phyloP scores from a whole-genome alignment of 2,329 filamentous ascomycete species.

The Emericellopsis cladophorae region DNA sequence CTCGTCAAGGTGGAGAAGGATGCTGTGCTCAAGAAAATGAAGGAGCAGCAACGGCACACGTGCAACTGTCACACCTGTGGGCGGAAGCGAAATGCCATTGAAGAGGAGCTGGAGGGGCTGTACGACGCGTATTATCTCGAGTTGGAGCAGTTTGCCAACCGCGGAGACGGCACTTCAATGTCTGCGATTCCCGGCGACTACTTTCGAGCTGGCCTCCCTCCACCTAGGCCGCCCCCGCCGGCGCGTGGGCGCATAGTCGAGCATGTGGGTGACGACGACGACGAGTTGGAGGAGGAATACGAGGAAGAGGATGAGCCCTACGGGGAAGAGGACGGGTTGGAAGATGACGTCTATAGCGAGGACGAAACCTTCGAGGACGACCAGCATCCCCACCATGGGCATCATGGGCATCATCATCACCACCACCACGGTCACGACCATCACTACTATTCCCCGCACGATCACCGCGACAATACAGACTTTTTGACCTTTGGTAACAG shows the following conservation, averaged over 20 bases:
- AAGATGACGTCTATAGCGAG: slow-evolving; percentile 25
- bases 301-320: slow-evolving; percentile 47
- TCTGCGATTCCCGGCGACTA: too few species aligned
- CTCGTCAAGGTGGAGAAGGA: slow-evolving; percentile 98
- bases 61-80: slow-evolving; percentile 97
- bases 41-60: slow-evolving; percentile 98
- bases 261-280: slow-evolving; percentile 43
- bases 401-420: too few species aligned
- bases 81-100: slow-evolving; percentile 89
- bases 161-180: slow-evolving; percentile 52
- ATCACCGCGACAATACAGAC: slow-evolving; percentile 57
- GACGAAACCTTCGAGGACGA: slow-evolving; percentile 46
- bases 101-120: slow-evolving; percentile 92
- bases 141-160: slow-evolving; percentile 91
- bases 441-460: slow-evolving; percentile 23
- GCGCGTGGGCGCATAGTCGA: slow-evolving; percentile 63
- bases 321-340: slow-evolving; percentile 42
- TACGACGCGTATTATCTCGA: slow-evolving; percentile 99
- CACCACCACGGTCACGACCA: slow-evolving; percentile 19
- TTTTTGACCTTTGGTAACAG: slow-evolving; percentile 98
- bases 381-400: neutral
- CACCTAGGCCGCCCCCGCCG: slow-evolving; percentile 49
- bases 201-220: slow-evolving; percentile 13
- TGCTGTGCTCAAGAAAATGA: slow-evolving; percentile 97
- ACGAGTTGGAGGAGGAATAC: slow-evolving; percentile 29